These are phyloP conservation scores for Ajuga reptans DNA, from an alignment of 305 asterid species.

Conservation along the genomic window DNA sequence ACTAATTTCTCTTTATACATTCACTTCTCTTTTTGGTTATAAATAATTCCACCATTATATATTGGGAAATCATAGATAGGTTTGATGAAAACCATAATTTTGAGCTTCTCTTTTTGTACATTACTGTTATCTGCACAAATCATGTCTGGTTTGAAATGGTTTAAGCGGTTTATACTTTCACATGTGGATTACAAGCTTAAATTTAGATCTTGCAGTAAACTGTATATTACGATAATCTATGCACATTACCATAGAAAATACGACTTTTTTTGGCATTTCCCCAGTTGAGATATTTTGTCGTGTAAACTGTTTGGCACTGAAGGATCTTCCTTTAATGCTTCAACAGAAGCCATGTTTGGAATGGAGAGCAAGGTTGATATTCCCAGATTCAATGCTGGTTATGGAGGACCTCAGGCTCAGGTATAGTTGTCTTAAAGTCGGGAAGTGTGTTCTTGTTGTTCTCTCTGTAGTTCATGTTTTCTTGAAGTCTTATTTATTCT, in stretches of 20 bases:
- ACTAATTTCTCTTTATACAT: neutral
- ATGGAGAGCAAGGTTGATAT: slow-evolving; percentile 30
- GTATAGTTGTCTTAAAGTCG: neutral
- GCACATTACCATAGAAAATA: neutral
- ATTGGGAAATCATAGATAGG: neutral
- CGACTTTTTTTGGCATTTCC: neutral
- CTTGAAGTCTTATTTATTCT: neutral
- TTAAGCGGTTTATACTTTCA: neutral
- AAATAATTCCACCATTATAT: neutral
- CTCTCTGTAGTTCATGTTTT: neutral
- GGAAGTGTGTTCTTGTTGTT: neutral
- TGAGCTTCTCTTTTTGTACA: neutral
- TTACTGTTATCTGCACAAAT: neutral
- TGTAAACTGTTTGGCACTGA: slow-evolving; percentile 7
- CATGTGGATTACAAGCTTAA: neutral
- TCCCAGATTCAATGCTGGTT: slow-evolving; percentile 19
- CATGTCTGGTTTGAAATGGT: neutral
- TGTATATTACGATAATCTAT: neutral
- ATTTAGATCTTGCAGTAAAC: neutral
- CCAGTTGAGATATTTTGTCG: neutral
- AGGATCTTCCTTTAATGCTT: slow-evolving; percentile 17
- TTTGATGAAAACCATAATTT: neutral
- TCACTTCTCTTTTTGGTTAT: neutral
- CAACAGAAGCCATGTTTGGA: slow-evolving; percentile 36
- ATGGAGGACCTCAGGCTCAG: slow-evolving; percentile 15